These are phyloP conservation scores for Paecilomyces variotii DNA, from an alignment of 2,329 filamentous ascomycete genomes.

Conservation along the genomic window DNA sequence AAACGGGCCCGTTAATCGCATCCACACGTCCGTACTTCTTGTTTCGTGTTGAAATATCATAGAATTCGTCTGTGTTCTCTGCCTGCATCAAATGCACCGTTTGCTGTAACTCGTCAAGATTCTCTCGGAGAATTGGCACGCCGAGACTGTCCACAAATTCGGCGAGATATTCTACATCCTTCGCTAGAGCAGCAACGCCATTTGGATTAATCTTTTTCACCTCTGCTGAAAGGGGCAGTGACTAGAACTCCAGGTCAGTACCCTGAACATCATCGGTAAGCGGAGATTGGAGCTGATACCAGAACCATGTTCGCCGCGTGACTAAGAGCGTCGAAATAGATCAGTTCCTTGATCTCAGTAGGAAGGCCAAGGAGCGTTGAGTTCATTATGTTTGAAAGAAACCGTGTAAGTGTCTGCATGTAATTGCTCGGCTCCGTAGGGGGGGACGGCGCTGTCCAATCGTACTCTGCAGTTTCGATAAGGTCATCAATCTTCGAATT, in stretches of 20 bases:
- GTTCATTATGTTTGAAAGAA: conserved; percentile 93
- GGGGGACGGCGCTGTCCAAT: conserved; percentile 62
- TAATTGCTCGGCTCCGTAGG: conserved; percentile 77
- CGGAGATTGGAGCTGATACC: conserved; percentile 37
- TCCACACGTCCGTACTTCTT: conserved; percentile 93
- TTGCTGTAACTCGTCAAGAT: conserved; percentile 87
- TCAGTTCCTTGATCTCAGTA: conserved; percentile 90
- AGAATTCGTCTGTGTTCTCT: conserved; percentile 94
- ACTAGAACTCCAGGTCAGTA: conserved; percentile 36
- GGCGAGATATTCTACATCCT: conserved; percentile 76
- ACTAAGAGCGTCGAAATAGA: conserved; percentile 92
- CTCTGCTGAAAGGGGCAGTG: conserved; percentile 66
- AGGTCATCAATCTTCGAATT: conserved; percentile 98
- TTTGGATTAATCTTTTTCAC: conserved; percentile 84
- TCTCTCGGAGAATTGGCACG: conserved; percentile 79
- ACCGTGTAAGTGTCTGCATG: conserved; percentile 89
- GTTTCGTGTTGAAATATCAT: conserved; percentile 80
- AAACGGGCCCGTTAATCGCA: conserved; percentile 73
- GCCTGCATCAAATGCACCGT: conserved; percentile 78
- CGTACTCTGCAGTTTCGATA: conserved; percentile 93
- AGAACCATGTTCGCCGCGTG: conserved; percentile 84
- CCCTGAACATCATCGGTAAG: conserved; percentile 11
- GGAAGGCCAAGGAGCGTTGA: conserved; percentile 89
- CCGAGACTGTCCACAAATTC: conserved; percentile 81
- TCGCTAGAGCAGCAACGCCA: conserved; percentile 69